phyloP scores from a whole-genome alignment of 192 early-diverging fungal genomes.

The Fimicolochytrium jonesii region DNA sequence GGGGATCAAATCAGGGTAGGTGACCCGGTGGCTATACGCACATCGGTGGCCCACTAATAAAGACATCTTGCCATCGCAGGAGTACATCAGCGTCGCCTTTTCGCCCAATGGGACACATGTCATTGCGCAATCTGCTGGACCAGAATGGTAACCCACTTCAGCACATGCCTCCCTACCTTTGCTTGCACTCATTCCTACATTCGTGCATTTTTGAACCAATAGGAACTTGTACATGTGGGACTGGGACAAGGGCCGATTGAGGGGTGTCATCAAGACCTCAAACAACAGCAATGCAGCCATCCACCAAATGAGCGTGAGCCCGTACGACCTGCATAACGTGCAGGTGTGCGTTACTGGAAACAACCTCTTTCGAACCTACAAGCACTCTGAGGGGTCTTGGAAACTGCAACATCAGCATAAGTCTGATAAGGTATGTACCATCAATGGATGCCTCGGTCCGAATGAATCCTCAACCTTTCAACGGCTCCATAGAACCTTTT shows the following conservation, averaged over 20 bases:
- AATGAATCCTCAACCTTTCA: neutral
- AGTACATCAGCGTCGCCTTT: conserved; percentile 45
- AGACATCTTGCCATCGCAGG: conserved; percentile 23
- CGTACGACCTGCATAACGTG: conserved; percentile 28
- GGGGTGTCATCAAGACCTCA: conserved; percentile 32
- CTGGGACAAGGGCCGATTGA: conserved; percentile 48
- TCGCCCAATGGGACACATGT: conserved; percentile 40
- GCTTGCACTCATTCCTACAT: neutral
- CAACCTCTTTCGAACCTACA: conserved; percentile 39
- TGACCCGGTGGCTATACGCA: too few species aligned
- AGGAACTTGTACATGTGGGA: conserved; percentile 48
- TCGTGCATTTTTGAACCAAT: neutral
- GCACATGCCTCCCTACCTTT: neutral
- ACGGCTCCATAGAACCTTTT: conserved; percentile 35
- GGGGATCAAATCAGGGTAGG: neutral
- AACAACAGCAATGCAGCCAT: conserved; percentile 36
- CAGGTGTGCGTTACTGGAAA: conserved; percentile 49
- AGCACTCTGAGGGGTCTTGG: conserved; percentile 41
- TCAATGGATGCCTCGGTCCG: too few species aligned
- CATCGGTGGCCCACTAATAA: too few species aligned
- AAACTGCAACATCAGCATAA: conserved; percentile 46
- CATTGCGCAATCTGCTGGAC: conserved; percentile 38
- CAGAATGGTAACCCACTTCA: conserved; percentile 33
- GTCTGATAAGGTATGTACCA: conserved; percentile 42
- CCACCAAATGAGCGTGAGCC: conserved; percentile 45